A percentile compares a stretch with the other conserved stretches of the same genome.
phyloP scores from a whole-genome alignment of 2,329 filamentous ascomycete genomes.

The Pleoardoris graminearum region DNA sequence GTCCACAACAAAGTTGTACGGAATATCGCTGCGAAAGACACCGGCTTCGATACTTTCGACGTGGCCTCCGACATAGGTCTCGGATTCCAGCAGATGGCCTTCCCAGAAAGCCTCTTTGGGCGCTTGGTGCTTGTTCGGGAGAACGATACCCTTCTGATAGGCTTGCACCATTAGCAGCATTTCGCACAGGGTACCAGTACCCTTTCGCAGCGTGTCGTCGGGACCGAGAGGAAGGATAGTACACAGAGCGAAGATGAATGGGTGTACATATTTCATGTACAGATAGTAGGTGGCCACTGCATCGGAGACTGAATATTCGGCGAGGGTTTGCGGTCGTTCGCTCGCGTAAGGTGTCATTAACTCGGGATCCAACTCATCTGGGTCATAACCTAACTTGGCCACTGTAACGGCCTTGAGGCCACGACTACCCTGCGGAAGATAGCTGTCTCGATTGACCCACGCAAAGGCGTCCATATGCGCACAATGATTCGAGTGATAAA shows the following conservation, averaged over 20 bases:
- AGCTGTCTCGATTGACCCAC: conserved; percentile 98
- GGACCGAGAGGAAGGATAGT: conserved; percentile 92
- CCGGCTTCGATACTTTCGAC: conserved; percentile 99
- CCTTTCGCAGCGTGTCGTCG: conserved; percentile 91
- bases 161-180: conserved; percentile 99
- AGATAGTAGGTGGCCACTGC: conserved; percentile 98
- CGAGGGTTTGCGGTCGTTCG: conserved; percentile 89
- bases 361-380: conserved; percentile 95
- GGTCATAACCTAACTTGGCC: conserved; percentile 96
- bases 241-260: conserved; percentile 97
- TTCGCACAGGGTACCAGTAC: conserved; percentile 97
- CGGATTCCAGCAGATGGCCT: conserved; percentile 91
- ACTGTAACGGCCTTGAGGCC: conserved; percentile 97
- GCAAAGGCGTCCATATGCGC: conserved; percentile 99
- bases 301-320: conserved; percentile 98
- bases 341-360: conserved; percentile 88
- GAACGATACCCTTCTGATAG: conserved; percentile 85
- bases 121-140: conserved; percentile 94
- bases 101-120: conserved; percentile 95
- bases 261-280: conserved; percentile 99
- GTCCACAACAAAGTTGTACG: conserved; percentile 91
- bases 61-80: conserved; percentile 97
- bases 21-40: conserved; percentile 94
- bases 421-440: conserved; percentile 94
- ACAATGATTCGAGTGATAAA: conserved; percentile 94